Base-by-base conservation (phyloP, 345 rosid species). In the Pugionium dolabratum region DNA sequence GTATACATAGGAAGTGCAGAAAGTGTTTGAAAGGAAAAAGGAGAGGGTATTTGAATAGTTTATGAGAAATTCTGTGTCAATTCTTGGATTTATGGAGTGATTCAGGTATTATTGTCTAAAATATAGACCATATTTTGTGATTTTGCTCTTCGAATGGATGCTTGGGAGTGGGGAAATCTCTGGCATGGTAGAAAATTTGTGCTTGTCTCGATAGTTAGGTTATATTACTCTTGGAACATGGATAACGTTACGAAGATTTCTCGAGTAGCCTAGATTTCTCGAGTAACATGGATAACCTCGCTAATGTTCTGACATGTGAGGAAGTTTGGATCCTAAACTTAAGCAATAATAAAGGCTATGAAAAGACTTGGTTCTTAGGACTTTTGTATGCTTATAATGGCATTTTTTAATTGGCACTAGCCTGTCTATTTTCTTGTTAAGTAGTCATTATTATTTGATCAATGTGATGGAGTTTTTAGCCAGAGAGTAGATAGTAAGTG, bases 1-100 rank as follows among this genome's bases (percentile, higher is more conserved):
- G 43, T 43, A 18, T 43, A 0, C 2, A 9, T 52, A 64, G 2
- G 10, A 45, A 7, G 5, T 27, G 28, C 4, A 4, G 33, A 65
- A 6, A 2, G 37, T 46, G 27, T 28, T 49, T 2, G 11, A 9
- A 10, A 42, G 18, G 11, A 3, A 29, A 9, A 29, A 28, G 3
- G 4, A 9, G 0, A 2, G 2, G 10, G 54, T 50, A 50, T 37
- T 59, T 41, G 47, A 10, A 25, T 42, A 3, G 37, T 33, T 70
- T 61, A 6, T 35, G 39, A 53, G 54, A 27, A 70, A 26, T 37
- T 42, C 42, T 47, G 3, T 8, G 40, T 59, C 40, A 52, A 52
- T 35, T 70, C 28, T 33, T 44, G 35, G 18, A 9, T 33, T 40
- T 59, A 4, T 27, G 35, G 51, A 48, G 33, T 1, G 27, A 25